Evolutionary conservation across 163 green algal species (phyloP).

Genomic region (Scenedesmus sp.): DNA sequence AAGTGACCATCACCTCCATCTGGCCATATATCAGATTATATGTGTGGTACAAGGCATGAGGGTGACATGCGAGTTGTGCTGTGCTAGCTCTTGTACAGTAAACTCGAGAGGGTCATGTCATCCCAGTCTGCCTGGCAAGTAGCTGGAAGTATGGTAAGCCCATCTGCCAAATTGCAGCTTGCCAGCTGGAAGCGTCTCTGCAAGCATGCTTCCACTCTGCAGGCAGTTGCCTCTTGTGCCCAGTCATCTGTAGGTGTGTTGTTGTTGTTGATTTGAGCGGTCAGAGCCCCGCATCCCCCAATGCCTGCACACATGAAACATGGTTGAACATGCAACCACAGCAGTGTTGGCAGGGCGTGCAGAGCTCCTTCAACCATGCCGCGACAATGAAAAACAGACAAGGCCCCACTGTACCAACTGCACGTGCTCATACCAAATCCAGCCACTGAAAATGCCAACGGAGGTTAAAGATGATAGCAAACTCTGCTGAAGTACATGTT

Average conservation of each 20-base stretch:
- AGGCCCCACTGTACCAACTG: no score
- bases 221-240: not conserved
- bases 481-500: no score
- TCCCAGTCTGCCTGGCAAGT: slow-evolving; percentile 19
- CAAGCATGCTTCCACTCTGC: slow-evolving; percentile 10
- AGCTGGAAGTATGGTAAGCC: not conserved
- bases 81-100: slow-evolving; percentile 28
- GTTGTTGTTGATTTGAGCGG: not conserved
- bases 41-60: not conserved
- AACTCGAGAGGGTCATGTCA: slow-evolving; percentile 19
- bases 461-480: no score
- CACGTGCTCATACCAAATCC: no score
- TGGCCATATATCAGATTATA: no score
- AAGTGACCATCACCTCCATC: no score
- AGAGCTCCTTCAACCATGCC: no score
- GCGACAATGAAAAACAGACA: not conserved
- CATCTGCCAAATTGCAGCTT: slow-evolving; percentile 14
- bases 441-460: no score
- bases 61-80: not conserved
- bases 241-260: not conserved
- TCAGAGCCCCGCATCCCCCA: not conserved
- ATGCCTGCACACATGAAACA: no score
- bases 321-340: no score
- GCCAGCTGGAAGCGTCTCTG: not conserved
- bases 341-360: no score